Base-by-base conservation (phyloP, 164 flowering plant genomes). In the Platanus orientalis region DNA sequence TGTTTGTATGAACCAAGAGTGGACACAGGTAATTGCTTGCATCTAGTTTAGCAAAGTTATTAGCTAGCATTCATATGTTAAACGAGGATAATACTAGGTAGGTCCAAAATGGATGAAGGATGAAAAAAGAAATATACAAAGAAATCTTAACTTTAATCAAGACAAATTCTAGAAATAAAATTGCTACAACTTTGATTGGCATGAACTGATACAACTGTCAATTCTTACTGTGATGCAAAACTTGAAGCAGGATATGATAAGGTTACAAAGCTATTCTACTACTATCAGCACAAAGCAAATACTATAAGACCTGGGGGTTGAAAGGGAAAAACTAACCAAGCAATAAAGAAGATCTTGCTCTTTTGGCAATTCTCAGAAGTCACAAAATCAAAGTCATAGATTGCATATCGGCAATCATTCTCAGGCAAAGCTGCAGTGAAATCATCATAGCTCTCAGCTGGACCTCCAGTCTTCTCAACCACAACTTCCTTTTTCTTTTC, bases 301-400 rank as follows among this genome's bases (percentile, higher is more conserved):
- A 26, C n/a, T 21, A 27, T 19, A 44, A 2, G 42, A 36, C 42
- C 19, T 44, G 16, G n/a, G 0, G 20, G 20, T 19, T 17, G 3
- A 45, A 36, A 6, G 32, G 29, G 40, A 54, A 50, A 66, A 68
- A 60, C 84, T 72, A 20, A 87, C 92, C 89, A 87, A 48, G 92
- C 86, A 66, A 87, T 80, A 77, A 87, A 87, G 71, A 84, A 87
- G 27, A 87, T 87, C 75, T 87, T 84, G 93, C 88, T 87, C 78
- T 82, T 84, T 60, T 83, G 93, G 58, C 94, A 87, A 60, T 87
- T 85, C 68, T 87, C 88, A 27, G 85, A 69, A 56, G 88, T 87
- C 47, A 87, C 90, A 47, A 72, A 87, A 70, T 87, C 94, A 61
- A 62, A 87, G 74, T 87, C 94, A 75, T 76, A 87, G 6, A 87